These are phyloP conservation scores for Calycina marina DNA, from an alignment of 2,329 filamentous ascomycete species.

Conservation along the genomic window DNA sequence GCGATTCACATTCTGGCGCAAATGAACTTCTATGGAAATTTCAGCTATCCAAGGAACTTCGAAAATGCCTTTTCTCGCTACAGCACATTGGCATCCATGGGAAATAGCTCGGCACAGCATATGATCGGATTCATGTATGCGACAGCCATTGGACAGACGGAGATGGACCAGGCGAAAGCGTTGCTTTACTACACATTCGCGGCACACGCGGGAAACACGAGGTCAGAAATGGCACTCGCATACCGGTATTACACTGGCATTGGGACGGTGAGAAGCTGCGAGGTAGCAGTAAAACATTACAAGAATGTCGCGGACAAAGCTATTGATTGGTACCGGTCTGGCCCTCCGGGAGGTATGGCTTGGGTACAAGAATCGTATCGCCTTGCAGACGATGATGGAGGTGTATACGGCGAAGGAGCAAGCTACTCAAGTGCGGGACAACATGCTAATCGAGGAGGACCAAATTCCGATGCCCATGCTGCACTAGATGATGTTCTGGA, in stretches of 20 bases:
- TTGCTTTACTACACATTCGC: slow-evolving; percentile 92
- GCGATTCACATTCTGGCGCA: slow-evolving; percentile 82
- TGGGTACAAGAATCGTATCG: slow-evolving; percentile 68
- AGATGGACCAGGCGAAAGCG: slow-evolving; percentile 78
- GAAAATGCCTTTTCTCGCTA: slow-evolving; percentile 69
- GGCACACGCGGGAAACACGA: slow-evolving; percentile 65
- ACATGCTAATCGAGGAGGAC: slow-evolving; percentile 60
- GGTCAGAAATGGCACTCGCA: slow-evolving; percentile 86
- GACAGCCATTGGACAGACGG: slow-evolving; percentile 74
- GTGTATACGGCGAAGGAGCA: slow-evolving; percentile 89
- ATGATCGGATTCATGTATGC: slow-evolving; percentile 96
- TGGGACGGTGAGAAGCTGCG: slow-evolving; percentile 72
- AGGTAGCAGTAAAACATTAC: slow-evolving; percentile 75
- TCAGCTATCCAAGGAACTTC: slow-evolving; percentile 72
- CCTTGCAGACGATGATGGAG: slow-evolving; percentile 80
- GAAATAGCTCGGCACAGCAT: slow-evolving; percentile 85
- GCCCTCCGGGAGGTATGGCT: slow-evolving; percentile 73
- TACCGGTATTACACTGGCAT: slow-evolving; percentile 79
- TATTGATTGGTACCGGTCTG: slow-evolving; percentile 73
- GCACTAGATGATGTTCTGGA: slow-evolving; percentile 89
- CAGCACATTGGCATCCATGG: slow-evolving; percentile 57
- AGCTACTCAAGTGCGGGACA: slow-evolving; percentile 77
- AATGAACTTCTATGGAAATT: slow-evolving; percentile 95
- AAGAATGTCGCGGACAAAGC: slow-evolving; percentile 89
- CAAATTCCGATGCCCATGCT: slow-evolving; percentile 68